These are phyloP conservation scores for Crepidotus variabilis DNA, from an alignment of 768 basidiomycete genomes.

Conservation along the genomic window DNA sequence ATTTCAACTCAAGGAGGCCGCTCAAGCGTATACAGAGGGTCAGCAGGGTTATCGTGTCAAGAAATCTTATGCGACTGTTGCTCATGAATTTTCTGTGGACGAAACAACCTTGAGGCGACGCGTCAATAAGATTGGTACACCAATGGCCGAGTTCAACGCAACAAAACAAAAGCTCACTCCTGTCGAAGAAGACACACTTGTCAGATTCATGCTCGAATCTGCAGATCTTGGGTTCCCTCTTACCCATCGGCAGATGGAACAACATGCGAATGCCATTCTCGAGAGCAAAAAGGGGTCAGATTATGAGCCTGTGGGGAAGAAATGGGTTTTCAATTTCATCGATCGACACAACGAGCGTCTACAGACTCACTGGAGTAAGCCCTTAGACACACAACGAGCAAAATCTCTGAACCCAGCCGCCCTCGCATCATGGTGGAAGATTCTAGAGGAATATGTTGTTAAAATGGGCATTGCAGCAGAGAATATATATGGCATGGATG, in stretches of 20 bases:
- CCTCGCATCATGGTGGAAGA: constrained; percentile 26
- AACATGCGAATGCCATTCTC: not conserved
- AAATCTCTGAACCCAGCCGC: constrained; percentile 9
- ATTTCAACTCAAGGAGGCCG: not conserved
- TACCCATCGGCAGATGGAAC: not conserved
- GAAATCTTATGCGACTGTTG: not conserved
- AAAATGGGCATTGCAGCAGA: constrained; percentile 16
- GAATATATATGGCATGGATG: constrained; percentile 30
- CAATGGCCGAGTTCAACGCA: not conserved
- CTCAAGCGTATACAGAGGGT: not conserved
- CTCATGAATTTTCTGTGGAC: not conserved
- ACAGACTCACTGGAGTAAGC: constrained; percentile 26
- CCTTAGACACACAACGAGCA: constrained; percentile 16
- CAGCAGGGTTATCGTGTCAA: not conserved
- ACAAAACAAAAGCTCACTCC: not conserved
- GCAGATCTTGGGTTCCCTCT: constrained; percentile 3
- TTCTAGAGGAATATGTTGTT: constrained; percentile 24
- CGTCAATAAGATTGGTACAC: not conserved
- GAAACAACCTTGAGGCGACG: not conserved
- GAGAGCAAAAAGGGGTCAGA: not conserved
- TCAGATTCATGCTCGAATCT: not conserved
- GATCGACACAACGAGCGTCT: constrained; percentile 23
- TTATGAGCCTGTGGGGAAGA: not conserved
- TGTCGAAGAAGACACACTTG: not conserved
- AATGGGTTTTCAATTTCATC: constrained; percentile 19